These are phyloP conservation scores for Dillenia turbinata DNA, from an alignment of 164 flowering plant genomes.

Conservation along the genomic window DNA sequence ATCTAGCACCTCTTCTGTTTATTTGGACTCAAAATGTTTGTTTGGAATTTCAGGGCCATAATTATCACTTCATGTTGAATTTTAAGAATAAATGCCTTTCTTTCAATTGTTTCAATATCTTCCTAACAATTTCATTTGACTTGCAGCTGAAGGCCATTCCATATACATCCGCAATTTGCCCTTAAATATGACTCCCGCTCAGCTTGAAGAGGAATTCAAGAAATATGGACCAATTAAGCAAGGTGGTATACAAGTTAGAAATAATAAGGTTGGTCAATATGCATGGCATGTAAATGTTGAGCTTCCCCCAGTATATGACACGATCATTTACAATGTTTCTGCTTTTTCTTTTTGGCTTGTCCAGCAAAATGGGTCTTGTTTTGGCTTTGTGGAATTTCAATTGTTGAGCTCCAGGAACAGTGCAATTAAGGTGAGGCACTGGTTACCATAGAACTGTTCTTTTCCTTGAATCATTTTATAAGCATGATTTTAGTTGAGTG, in stretches of 20 bases:
- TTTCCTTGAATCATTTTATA: neutral
- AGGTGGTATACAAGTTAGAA: slow-evolving; percentile 90
- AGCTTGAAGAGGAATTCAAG: slow-evolving; percentile 65
- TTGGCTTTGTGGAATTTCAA: slow-evolving; percentile 93
- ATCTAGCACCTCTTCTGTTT: neutral
- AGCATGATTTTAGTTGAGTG: neutral
- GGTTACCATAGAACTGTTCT: neutral
- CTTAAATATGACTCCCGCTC: slow-evolving; percentile 28
- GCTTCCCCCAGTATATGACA: too few species aligned
- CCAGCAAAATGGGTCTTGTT: slow-evolving; percentile 76
- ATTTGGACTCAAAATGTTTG: too few species aligned
- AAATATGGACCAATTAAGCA: slow-evolving; percentile 81
- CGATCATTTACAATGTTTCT: too few species aligned
- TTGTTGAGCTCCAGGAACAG: slow-evolving; percentile 47
- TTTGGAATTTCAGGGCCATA: too few species aligned
- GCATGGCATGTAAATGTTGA: neutral
- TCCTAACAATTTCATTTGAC: neutral
- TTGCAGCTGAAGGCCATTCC: slow-evolving; percentile 64
- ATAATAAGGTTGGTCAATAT: slow-evolving; percentile 60
- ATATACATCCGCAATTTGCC: slow-evolving; percentile 67
- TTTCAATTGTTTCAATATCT: too few species aligned
- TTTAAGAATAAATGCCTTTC: too few species aligned
- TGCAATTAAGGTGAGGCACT: slow-evolving; percentile 67
- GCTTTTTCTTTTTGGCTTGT: slow-evolving; percentile 6
- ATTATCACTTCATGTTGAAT: too few species aligned